A percentile compares a stretch with the other conserved stretches of the same genome.
Evolutionary conservation across 1,284 basidiomycete genomes (phyloP).

Genomic region (Hemileia vastatrix): DNA sequence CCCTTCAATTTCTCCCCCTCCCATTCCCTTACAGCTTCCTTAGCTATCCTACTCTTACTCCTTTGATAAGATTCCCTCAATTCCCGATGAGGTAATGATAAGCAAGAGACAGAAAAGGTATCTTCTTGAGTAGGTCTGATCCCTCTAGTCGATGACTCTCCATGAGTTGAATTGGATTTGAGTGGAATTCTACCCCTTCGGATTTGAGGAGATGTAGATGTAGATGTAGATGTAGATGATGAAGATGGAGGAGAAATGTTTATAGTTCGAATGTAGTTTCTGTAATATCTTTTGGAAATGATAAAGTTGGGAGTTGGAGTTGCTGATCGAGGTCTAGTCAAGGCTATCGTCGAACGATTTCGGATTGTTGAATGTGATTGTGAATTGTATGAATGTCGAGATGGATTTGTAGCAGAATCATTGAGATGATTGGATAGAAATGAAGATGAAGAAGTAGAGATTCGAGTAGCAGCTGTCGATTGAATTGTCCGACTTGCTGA

Average conservation of each 20-base stretch:
- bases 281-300: neutral
- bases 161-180: neutral
- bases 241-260: neutral
- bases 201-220: neutral
- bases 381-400: too few relatives aligned
- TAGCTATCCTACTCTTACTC: too few relatives aligned
- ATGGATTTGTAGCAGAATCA: too few relatives aligned
- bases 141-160: slow-evolving; percentile 5
- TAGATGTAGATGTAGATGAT: neutral
- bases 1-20: neutral
- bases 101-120: slow-evolving; percentile 23
- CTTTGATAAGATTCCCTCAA: slow-evolving; percentile 26
- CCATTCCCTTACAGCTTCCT: too few relatives aligned
- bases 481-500: too few relatives aligned
- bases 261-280: neutral
- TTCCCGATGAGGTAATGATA: slow-evolving; percentile 32
- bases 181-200: neutral
- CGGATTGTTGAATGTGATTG: too few relatives aligned
- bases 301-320: neutral
- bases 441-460: too few relatives aligned
- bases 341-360: too few relatives aligned
- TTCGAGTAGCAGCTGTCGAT: too few relatives aligned
- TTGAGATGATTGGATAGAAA: too few relatives aligned
- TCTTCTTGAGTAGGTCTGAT: slow-evolving; percentile 13
- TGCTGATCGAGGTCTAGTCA: too few relatives aligned